Conservation (phyloP, 1,139 yeast genomes). For the Scheffersomyces illinoinensis region DNA sequence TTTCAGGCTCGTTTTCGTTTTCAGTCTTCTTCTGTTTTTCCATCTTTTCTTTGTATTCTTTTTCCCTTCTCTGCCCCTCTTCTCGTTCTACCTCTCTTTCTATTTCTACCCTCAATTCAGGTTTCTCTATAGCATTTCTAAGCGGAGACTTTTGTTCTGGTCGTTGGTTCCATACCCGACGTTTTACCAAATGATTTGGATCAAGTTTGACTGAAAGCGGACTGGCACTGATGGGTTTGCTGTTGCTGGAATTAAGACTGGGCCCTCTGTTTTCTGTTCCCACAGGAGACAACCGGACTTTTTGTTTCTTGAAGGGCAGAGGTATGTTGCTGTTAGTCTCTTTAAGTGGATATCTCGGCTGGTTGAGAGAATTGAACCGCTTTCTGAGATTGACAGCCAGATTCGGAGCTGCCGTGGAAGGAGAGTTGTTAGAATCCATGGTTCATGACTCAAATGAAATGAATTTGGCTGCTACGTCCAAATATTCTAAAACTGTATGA, state of each 20-base stretch:
- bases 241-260: background rate
- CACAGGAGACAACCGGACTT: background rate
- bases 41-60: background rate
- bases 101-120: background rate
- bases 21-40: background rate
- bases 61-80: background rate
- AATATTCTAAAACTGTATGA: background rate
- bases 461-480: background rate
- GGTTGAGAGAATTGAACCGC: conserved; percentile 12
- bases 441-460: background rate
- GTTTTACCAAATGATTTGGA: background rate
- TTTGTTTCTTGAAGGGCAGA: conserved; percentile 22
- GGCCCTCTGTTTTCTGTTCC: background rate
- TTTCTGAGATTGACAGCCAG: conserved; percentile 5
- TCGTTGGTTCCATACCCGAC: background rate
- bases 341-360: conserved; percentile 40
- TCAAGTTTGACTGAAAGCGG: background rate
- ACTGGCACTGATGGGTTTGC: background rate
- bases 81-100: background rate
- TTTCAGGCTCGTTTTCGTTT: conserved; percentile 1
- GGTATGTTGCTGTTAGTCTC: conserved; percentile 47
- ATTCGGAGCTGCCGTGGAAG: background rate
- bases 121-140: background rate
- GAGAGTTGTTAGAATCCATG: background rate
- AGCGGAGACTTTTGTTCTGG: background rate